Base-by-base conservation (phyloP, 805 yeast genomes). In the Saitoella complicata region DNA sequence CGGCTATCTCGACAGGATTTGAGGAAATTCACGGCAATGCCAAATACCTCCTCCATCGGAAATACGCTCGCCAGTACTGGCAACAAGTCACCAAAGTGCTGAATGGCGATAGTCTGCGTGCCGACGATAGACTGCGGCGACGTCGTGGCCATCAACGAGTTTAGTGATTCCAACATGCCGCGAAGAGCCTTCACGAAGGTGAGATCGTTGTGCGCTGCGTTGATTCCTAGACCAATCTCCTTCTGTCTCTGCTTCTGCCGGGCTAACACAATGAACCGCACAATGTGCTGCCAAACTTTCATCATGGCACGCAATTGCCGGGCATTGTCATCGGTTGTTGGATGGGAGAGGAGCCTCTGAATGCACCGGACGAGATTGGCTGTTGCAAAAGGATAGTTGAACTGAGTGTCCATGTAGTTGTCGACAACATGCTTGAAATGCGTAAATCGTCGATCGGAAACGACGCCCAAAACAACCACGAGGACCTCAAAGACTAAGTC, bases 1-100 rank as follows among this genome's bases (percentile, higher is more conserved):
- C 44, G 32, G 10, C 32, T 37, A 6, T 12, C 29, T 5, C 48
- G 40, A 32, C 49, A 40, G 8, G 51, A 45, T 5, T 48, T 44
- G 31, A 49, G 39, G 32, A 49, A 42, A 5, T 48, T 46, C 55
- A 65, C 45, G 60, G 58, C 49, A 64, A 62, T 3, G 58, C 47
- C 4, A 51, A 53, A 2, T 7, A 50, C 43, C 60, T 55, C 42
- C 60, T 61, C 46, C 64, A 58, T 4, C 62, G 52, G 44, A 66
- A 59, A 49, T 64, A 69, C 32, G 3, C 40, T 31, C 30, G 41
- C 39, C n/a, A 51, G 21, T 11, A 44, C 49, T 7, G 45, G 29
- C 32, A 51, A 34, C 13, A 44, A 51, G 5, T 29, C 38, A 2
- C 46, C 45, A 31, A 47, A 47, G 10, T 44, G 39, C 32, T 45